Percentiles rank a stretch among this genome's conserved stretches.
Evolutionary conservation across 208 protist species (phyloP).

Genomic region (Leishmania tropica): DNA sequence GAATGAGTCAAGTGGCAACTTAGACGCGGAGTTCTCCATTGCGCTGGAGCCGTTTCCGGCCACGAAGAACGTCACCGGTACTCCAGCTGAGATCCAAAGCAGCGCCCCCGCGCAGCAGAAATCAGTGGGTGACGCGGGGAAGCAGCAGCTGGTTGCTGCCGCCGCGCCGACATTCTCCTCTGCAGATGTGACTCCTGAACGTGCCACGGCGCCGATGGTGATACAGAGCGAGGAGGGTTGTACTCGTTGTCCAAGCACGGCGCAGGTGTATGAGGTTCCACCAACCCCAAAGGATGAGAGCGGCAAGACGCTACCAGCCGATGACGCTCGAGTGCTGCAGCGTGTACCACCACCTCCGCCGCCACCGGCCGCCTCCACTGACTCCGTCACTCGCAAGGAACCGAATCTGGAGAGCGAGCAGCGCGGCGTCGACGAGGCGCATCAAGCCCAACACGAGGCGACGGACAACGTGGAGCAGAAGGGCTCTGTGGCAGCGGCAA

Average conservation of each 20-base stretch:
- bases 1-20: neutral
- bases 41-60: neutral
- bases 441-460: neutral
- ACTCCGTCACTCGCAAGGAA: neutral
- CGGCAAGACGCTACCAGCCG: conserved; percentile 16
- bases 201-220: conserved; percentile 13
- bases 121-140: neutral
- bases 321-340: conserved; percentile 34
- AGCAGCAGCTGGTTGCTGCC: neutral
- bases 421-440: neutral
- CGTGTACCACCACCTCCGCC: conserved; percentile 33
- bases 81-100: neutral
- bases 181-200: conserved; percentile 18
- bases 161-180: conserved; percentile 1
- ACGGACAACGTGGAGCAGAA: neutral
- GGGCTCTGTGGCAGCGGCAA: neutral
- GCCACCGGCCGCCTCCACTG: neutral
- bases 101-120: neutral
- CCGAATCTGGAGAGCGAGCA: neutral
- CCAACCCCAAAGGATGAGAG: conserved; percentile 22
- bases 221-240: conserved; percentile 7
- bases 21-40: conserved; percentile 11
- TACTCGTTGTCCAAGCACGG: conserved; percentile 25
- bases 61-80: neutral
- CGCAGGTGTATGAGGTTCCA: conserved; percentile 38